Evolutionary conservation across 1,284 basidiomycete genomes (phyloP).

Genomic region (Cutaneotrichosporon sp.): DNA sequence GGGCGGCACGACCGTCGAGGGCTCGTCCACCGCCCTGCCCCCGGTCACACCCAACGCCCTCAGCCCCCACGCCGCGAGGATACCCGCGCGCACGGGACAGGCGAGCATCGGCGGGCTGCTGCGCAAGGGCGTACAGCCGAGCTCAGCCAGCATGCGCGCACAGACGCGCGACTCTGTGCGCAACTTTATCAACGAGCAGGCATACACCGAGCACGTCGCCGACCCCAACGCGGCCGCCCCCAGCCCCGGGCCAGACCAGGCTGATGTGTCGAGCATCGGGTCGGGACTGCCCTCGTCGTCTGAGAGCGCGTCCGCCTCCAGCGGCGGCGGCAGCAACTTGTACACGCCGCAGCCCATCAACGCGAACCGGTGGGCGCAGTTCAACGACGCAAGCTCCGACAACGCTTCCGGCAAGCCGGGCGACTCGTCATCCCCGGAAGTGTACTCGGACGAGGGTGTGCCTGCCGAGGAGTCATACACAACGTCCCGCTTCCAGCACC

Average conservation of each 20-base stretch:
- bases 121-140: background rate
- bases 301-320: background rate
- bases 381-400: no score
- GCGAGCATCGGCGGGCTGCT: background rate
- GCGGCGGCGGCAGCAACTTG: no score
- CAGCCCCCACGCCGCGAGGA: background rate
- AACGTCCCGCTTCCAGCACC: slow-evolving; percentile 64
- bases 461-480: slow-evolving; percentile 6
- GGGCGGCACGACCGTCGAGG: background rate
- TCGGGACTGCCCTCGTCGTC: background rate
- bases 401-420: no score
- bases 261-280: background rate
- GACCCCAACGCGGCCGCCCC: slow-evolving; percentile 48
- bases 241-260: slow-evolving; percentile 21
- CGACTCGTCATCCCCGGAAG: background rate
- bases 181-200: slow-evolving; percentile 43
- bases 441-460: background rate
- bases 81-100: background rate
- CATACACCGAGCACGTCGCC: slow-evolving; percentile 35
- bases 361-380: no score
- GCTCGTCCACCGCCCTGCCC: background rate
- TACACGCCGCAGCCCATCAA: no score
- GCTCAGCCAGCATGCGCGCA: slow-evolving; percentile 7
- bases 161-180: slow-evolving; percentile 34
- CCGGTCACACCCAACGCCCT: background rate